Base-by-base conservation (phyloP, 208 protist genomes). In the Trypanosoma grayi region DNA sequence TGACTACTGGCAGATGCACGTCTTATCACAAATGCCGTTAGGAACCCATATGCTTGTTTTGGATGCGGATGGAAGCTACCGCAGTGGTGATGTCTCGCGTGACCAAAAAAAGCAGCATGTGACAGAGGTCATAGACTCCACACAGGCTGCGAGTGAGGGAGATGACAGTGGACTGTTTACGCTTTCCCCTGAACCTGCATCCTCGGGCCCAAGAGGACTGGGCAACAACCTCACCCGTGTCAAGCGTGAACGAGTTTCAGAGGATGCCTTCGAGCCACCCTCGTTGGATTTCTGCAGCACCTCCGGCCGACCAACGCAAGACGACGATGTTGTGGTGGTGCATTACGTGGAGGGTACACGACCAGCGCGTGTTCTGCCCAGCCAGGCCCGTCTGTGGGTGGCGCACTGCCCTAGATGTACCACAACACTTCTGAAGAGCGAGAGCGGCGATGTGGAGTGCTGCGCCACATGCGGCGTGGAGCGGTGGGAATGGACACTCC, bases 41-140 rank as follows among this genome's bases (percentile, higher is more conserved):
- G 83, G 82, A 11, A 96, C 90, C 55, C 79, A 87, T 50, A 75
- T 92, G 40, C 75, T 96, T 11, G 55, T 89, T 53, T 70, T 96
- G 9, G 74, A 91, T 52, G 59, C 75, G 11, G 86, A 93, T 50
- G 90, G 90, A 33, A 75, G 66, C 59, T 84, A 84, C 60, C 77
- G 74, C 47, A 93, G 70, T 57, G 90, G 79, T 51, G 90, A 96
- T 67, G 57, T 55, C 5, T 75, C 73, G 6, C 83, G 90, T 6
- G 75, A 80, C 46, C 39, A 73, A 62, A 83, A 84, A 20, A 77
- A 78, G 25, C 73, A 84, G 65, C 62, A 84, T 54, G 44, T 81
- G 16, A 79, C 62, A 31, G 88, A 79, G 50, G 79, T 93, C 57
- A 55, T 73, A 43, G 66, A 65, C 10, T 44, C 43, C 30, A 70